Conservation (phyloP, 2,329 filamentous ascomycete genomes). For the Xylaria sp. region DNA sequence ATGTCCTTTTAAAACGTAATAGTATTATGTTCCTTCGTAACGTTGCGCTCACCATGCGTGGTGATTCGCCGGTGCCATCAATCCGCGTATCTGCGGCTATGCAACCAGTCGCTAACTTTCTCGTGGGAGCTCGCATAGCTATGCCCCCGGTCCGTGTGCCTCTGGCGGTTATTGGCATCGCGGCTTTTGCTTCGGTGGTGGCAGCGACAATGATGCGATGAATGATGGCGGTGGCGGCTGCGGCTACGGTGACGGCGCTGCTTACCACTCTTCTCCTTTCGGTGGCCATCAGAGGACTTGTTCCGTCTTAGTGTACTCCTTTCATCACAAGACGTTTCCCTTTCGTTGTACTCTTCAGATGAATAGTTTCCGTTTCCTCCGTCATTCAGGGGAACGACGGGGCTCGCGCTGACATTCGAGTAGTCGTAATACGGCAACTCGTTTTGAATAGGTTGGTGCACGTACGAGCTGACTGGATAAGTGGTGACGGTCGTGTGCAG, state of each 20-base stretch:
- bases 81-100: neutral
- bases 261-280: neutral
- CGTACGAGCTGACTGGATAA: neutral
- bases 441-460: neutral
- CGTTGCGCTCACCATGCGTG: too few relatives aligned
- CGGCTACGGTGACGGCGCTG: neutral
- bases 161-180: neutral
- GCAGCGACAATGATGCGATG: neutral
- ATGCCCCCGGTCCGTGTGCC: neutral
- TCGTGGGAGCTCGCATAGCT: neutral
- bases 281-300: neutral
- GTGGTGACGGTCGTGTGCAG: neutral
- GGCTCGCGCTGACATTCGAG: neutral
- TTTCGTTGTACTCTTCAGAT: neutral
- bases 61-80: neutral
- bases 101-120: slow-evolving; percentile 14
- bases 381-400: neutral
- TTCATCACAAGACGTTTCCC: neutral
- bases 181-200: slow-evolving; percentile 10
- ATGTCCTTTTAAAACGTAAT: slow-evolving; percentile 3
- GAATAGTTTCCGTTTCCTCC: neutral
- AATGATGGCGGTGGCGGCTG: neutral
- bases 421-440: neutral
- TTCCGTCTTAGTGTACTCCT: neutral
- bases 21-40: neutral